These are phyloP conservation scores for Isabelozyma rhagii DNA, from an alignment of 805 yeast species.

Conservation along the genomic window DNA sequence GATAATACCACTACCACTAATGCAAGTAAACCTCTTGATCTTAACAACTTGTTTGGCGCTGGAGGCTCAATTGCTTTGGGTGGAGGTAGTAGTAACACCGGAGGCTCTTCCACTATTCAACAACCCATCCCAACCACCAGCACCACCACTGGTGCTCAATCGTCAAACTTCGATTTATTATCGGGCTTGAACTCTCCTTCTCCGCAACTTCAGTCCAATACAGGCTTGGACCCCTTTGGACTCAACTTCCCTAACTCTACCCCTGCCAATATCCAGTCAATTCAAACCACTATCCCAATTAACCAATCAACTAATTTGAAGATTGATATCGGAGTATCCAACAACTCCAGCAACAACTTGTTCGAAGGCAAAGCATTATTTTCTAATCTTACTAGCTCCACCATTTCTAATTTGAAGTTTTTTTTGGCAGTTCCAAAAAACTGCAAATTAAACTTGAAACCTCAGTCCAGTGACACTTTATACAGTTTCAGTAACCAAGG, in stretches of 20 bases:
- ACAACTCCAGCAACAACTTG: constrained; percentile 30
- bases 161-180: constrained; percentile 24
- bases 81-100: constrained; percentile 1
- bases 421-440: constrained; percentile 70
- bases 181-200: constrained; percentile 40
- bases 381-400: constrained; percentile 46
- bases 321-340: constrained; percentile 43
- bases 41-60: constrained; percentile 41
- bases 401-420: constrained; percentile 52
- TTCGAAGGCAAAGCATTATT: constrained; percentile 47
- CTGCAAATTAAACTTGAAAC: constrained; percentile 53
- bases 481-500: constrained; percentile 47
- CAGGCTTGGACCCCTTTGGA: constrained; percentile 38
- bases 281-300: constrained; percentile 25
- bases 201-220: constrained; percentile 30
- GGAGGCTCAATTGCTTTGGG: constrained; percentile 51
- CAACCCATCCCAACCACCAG: constrained; percentile 12
- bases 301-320: constrained; percentile 46
- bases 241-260: constrained; percentile 37
- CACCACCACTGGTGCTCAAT: constrained; percentile 4
- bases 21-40: constrained; percentile 19
- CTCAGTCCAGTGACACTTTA: constrained; percentile 58
- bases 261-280: constrained; percentile 20
- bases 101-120: constrained; percentile 4
- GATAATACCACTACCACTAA: constrained; percentile 20